Conservation (phyloP, 208 protist species). For the Wallacemonas rigidus region DNA sequence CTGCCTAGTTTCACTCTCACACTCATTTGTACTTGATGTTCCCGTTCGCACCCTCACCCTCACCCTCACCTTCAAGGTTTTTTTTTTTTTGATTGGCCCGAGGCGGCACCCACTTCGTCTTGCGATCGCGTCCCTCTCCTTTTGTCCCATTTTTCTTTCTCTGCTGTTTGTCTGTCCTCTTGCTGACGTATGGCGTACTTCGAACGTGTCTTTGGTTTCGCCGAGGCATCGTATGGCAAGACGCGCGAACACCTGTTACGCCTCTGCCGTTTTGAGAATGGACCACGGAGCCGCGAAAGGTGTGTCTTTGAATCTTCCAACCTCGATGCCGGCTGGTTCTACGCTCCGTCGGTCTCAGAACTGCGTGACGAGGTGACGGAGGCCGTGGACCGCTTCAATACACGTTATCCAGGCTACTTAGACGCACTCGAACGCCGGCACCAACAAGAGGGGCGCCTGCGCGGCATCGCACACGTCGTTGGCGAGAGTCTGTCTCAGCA, state of each 20-base stretch:
- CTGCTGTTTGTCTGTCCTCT: neutral
- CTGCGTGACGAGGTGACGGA: conserved; percentile 32
- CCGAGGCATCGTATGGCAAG: neutral
- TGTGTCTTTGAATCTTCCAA: neutral
- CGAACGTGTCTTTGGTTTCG: neutral
- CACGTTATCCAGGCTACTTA: conserved; percentile 27
- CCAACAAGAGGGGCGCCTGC: neutral
- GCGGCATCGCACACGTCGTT: conserved; percentile 18
- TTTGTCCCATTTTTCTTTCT: neutral
- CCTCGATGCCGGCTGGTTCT: conserved; percentile 38
- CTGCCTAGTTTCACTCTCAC: too few species aligned
- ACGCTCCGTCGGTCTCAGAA: conserved; percentile 41
- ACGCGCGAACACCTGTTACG: neutral
- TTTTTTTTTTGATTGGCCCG: too few species aligned
- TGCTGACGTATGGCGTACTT: conserved; percentile 1
- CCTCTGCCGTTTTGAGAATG: conserved; percentile 4
- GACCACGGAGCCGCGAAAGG: neutral
- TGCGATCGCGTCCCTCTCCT: neutral
- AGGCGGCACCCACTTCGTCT: too few species aligned
- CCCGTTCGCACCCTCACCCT: too few species aligned
- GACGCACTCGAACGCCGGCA: conserved; percentile 1
- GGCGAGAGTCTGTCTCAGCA: conserved; percentile 33
- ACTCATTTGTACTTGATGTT: too few species aligned
- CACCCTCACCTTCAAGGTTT: too few species aligned
- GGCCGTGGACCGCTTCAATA: conserved; percentile 24